Conservation (phyloP, 2,329 filamentous ascomycete genomes). For the Talaromyces verruculosus region DNA sequence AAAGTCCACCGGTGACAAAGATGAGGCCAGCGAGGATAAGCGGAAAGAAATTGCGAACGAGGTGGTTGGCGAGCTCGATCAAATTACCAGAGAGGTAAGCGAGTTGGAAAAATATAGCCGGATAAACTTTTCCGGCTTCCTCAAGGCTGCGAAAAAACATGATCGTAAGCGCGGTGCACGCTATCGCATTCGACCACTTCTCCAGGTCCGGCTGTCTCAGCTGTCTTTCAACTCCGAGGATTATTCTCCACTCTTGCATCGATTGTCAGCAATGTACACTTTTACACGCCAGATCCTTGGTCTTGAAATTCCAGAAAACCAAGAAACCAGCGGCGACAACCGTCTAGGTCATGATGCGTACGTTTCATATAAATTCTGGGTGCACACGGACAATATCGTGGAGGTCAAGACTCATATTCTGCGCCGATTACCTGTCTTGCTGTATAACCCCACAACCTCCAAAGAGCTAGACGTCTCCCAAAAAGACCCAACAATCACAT, state of each 20-base stretch:
- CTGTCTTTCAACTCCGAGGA: conserved; percentile 94
- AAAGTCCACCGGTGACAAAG: conserved; percentile 36
- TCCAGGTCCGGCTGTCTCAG: conserved; percentile 84
- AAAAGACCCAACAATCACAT: conserved; percentile 84
- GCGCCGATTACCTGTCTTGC: conserved; percentile 81
- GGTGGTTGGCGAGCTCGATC: conserved; percentile 76
- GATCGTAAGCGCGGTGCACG: conserved; percentile 84
- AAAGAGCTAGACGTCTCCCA: conserved; percentile 77
- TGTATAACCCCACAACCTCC: conserved; percentile 83
- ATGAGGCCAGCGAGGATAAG: conserved; percentile 40
- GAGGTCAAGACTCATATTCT: conserved; percentile 97
- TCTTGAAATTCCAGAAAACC: conserved; percentile 52
- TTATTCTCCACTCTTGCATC: conserved; percentile 85
- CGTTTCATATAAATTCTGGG: conserved; percentile 92
- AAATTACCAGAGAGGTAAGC: conserved; percentile 84
- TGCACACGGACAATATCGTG: conserved; percentile 90
- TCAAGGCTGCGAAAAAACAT: conserved; percentile 99
- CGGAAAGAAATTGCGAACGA: conserved; percentile 60
- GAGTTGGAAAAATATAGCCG: conserved; percentile 93
- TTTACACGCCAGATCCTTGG: conserved; percentile 79
- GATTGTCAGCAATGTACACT: conserved; percentile 90
- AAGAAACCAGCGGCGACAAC: conserved; percentile 40
- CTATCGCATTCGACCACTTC: conserved; percentile 86
- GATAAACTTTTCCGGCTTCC: conserved; percentile 95
- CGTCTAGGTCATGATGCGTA: conserved; percentile 65